Base-by-base conservation (phyloP, 2,329 filamentous ascomycete genomes). In the Aureobasidium vineae region DNA sequence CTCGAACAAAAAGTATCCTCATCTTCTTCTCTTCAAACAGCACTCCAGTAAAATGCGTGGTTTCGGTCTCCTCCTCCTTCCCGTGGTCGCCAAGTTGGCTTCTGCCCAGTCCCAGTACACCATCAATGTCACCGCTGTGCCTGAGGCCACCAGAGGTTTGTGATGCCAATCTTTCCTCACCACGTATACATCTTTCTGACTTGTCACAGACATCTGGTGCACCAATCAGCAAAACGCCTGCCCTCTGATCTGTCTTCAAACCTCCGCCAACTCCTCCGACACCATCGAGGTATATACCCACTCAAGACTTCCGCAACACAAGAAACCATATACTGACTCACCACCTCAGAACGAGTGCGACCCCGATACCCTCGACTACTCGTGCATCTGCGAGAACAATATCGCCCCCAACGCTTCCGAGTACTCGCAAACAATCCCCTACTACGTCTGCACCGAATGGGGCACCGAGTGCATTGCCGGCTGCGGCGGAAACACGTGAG, bases 391-490 rank as follows among this genome's bases (percentile, higher is more conserved):
- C 80, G 82, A 83, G 69, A 83, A 89, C 74, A 84, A 85, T 75
- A 75, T 83, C 69, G 79, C 84, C 63, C 90, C 90, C 71, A 92
- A 93, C 78, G 79, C 91, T 57, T 86, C 88, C 73, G 84, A 93
- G 78, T 95, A 89, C 83, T 88, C 88, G 23, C 83, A 91, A 71
- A 93, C 90, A 1, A 81, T 95, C 31, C 90, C 91, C 40, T 94
- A 86, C 83, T 91, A 88, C 79, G 83, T 87, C 72, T 95, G 90
- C 84, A 83, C 83, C 54, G 83, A 89, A 78, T 91, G 84, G 83
- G 88, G 86, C 72, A 86, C 80, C 75, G 85, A 91, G 77, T 92
- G 89, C 75, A 68, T 77, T 70, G 73, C 70, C 2, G 77, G 69
- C 67, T 92, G 90, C 77, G 79, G 77, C 40, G 81, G 88, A 77